These are phyloP conservation scores for Crithidia fasciculata DNA, from an alignment of 208 protist genomes.

Conservation along the genomic window DNA sequence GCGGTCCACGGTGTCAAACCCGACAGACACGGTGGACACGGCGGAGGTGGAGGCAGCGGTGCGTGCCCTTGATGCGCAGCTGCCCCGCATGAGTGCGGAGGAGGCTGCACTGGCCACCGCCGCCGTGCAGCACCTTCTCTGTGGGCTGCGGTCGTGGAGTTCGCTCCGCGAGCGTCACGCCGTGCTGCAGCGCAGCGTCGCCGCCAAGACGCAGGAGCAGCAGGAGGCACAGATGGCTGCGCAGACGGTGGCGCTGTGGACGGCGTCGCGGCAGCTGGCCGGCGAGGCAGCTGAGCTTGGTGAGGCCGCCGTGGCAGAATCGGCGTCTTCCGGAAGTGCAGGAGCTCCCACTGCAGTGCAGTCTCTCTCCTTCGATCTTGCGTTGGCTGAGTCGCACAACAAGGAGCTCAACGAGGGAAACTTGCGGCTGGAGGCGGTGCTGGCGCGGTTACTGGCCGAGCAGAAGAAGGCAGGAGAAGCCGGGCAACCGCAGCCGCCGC, in stretches of 20 bases:
- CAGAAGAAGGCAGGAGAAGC: neutral
- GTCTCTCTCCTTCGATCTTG: conserved; percentile 26
- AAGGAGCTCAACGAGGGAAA: conserved; percentile 38
- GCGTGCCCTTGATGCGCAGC: conserved; percentile 17
- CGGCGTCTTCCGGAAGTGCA: neutral
- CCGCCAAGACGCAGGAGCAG: conserved; percentile 24
- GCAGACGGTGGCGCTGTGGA: conserved; percentile 21
- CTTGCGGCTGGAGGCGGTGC: conserved; percentile 29
- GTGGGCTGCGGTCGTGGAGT: conserved; percentile 24
- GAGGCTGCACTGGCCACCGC: conserved; percentile 37
- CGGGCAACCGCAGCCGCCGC: too few relatives aligned
- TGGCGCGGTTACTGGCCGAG: conserved; percentile 26
- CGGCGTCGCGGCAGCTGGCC: conserved; percentile 8
- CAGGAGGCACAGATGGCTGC: conserved; percentile 24
- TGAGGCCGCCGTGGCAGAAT: neutral
- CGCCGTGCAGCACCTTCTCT: conserved; percentile 23
- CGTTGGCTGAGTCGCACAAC: conserved; percentile 27
- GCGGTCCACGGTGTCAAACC: neutral
- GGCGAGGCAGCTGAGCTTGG: neutral
- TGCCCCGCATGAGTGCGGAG: conserved; percentile 34
- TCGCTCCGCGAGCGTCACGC: conserved; percentile 10
- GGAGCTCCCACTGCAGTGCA: neutral
- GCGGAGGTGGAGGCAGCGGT: conserved; percentile 15
- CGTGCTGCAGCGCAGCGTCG: conserved; percentile 18
- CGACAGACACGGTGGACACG: neutral